Evolutionary conservation across 768 basidiomycete species (phyloP).

Genomic region (Panellus pusillus): DNA sequence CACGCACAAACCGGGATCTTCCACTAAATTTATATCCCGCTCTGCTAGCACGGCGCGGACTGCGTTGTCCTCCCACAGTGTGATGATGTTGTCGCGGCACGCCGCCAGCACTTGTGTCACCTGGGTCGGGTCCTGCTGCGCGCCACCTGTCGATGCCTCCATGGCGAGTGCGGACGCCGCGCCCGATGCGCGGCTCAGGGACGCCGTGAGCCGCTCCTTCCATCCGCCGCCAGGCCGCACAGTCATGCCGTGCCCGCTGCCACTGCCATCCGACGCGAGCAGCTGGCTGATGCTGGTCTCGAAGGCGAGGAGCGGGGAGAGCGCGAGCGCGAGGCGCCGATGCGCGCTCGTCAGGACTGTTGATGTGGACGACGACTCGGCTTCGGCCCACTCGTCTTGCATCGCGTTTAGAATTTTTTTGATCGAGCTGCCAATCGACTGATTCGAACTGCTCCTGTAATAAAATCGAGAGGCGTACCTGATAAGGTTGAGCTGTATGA

Average conservation of each 20-base stretch:
- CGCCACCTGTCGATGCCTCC: background rate
- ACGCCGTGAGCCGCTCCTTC: constrained; percentile 35
- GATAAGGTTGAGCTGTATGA: constrained; percentile 55
- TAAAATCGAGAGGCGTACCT: constrained; percentile 28
- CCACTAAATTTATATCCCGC: constrained; percentile 41
- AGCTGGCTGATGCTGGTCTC: constrained; percentile 43
- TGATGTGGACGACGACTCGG: background rate
- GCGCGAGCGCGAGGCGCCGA: constrained; percentile 11
- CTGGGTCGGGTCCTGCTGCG: constrained; percentile 3
- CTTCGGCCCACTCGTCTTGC: constrained; percentile 32
- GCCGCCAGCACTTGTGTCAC: constrained; percentile 34
- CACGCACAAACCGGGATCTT: constrained; percentile 53
- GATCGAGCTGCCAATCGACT: constrained; percentile 34
- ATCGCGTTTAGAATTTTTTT: constrained; percentile 45
- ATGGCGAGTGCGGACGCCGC: background rate
- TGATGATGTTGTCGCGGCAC: constrained; percentile 44
- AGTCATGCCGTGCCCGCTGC: constrained; percentile 30
- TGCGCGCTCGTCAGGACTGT: constrained; percentile 12
- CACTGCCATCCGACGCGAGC: constrained; percentile 26
- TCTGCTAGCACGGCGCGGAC: constrained; percentile 42
- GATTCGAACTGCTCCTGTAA: background rate
- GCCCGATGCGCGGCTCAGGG: background rate
- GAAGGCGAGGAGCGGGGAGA: constrained; percentile 40
- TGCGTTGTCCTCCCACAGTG: constrained; percentile 48
- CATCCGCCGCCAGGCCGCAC: constrained; percentile 48